Evolutionary conservation across 2,329 filamentous ascomycete genomes (phyloP), one percentile per base, ranked within the genome.

Genomic region (Claviceps quebecensis): DNA sequence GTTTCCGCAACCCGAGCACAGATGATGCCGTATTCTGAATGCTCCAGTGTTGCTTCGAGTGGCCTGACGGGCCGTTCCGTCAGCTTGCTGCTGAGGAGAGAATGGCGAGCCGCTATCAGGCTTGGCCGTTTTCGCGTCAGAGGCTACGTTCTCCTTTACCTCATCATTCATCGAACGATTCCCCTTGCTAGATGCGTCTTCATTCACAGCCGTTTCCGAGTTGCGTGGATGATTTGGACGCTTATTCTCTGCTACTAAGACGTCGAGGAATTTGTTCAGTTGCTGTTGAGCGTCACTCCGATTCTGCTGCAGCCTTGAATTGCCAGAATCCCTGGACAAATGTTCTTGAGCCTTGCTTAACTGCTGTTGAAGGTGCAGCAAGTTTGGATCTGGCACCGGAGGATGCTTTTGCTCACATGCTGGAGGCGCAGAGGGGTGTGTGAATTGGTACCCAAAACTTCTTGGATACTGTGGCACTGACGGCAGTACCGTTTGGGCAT

Each of bases 1-100:
- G 22, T 57, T 58, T 14, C 68, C 67, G 34, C 69, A 71, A 29
- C 58, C 58, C 2, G 63, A 64, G 52, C 69, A 71, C 22, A 67
- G 49, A 50, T 69, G 67, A 46, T 63, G 59, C 2, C 55, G 56
- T 34, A 57, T 48, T 11, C 51, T 50, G 19, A 53, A 54, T 5
- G 58, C 52, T 38, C 58, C 66, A 26, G 53, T 51, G 6, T 53
- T 56, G 48, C 57, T 54, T 4, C 14, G 17, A 46, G 44, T 17
- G 8, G 45, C 14, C n/a, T 34, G 22, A 2, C 38, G 36, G 17
- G 47, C 34, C 16, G 34, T 22, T n/a, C 29, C 29, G 26, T 50
- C 47, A 39, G 29, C 37, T 19, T 26, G 16, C 2, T 34, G 41
- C 41, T 52, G 36, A 17, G 36, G 3, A 7, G 19, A 14, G 16